A percentile compares a stretch with the other conserved stretches of the same genome.
phyloP scores from a whole-genome alignment of 2,329 filamentous ascomycete species.

The Chrysoporthe cubensis region DNA sequence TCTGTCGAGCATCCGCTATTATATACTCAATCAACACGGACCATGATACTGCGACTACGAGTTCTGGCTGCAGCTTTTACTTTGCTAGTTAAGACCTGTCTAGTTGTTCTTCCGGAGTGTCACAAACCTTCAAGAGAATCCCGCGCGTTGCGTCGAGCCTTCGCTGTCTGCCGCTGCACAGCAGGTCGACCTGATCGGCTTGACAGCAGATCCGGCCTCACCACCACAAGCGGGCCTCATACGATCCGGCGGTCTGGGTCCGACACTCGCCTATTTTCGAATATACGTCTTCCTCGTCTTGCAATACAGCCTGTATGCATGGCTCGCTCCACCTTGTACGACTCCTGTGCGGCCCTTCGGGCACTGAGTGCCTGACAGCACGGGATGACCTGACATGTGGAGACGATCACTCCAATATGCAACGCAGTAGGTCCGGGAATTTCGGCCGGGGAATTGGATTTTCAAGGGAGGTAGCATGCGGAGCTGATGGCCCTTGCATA shows the following conservation, averaged over 20 bases:
- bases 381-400: conserved; percentile 6
- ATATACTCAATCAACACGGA: background rate
- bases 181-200: background rate
- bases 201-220: background rate
- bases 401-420: background rate
- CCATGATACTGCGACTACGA: background rate
- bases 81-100: background rate
- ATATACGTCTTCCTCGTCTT: conserved; percentile 6
- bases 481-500: background rate
- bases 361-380: conserved; percentile 6
- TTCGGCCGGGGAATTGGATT: background rate
- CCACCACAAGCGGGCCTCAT: conserved; percentile 1
- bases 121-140: background rate
- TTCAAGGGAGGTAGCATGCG: conserved; percentile 3
- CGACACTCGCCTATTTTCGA: conserved; percentile 23
- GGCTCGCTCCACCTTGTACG: conserved; percentile 22
- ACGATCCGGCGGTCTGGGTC: conserved; percentile 1
- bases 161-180: background rate
- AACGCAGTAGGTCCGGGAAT: background rate
- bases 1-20: background rate
- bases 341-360: conserved; percentile 18
- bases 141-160: background rate
- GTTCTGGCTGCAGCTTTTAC: background rate
- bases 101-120: background rate
- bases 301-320: conserved; percentile 12